phyloP scores from a whole-genome alignment of 2,329 filamentous ascomycete genomes.

The Epichloe coenophiala region DNA sequence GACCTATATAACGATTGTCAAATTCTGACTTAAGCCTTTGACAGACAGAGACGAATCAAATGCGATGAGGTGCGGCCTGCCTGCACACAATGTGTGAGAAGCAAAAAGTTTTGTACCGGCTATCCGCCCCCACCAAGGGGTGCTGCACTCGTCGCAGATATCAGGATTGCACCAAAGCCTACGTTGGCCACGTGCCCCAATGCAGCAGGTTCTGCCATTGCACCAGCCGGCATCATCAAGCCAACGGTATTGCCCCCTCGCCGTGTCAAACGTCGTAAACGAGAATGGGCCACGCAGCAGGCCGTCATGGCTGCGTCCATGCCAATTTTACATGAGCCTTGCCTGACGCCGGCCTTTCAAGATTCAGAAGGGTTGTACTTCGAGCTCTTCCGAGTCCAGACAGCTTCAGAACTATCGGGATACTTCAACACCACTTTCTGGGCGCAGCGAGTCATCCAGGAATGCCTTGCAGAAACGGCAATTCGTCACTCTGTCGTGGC shows the following conservation, averaged over 20 bases:
- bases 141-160: constrained; percentile 30
- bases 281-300: background rate
- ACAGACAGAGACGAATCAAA: constrained; percentile 47
- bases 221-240: constrained; percentile 7
- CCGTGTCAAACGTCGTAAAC: constrained; percentile 12
- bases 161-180: constrained; percentile 37
- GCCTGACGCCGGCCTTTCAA: constrained; percentile 31
- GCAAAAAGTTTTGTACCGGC: constrained; percentile 44
- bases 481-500: constrained; percentile 54
- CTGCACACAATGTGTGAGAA: constrained; percentile 46
- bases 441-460: constrained; percentile 47
- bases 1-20: background rate
- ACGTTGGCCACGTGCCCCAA: constrained; percentile 12
- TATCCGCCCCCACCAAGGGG: constrained; percentile 45
- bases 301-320: constrained; percentile 3
- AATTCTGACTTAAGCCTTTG: background rate
- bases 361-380: constrained; percentile 45
- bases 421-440: constrained; percentile 56
- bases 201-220: constrained; percentile 4
- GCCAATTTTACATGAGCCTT: constrained; percentile 27
- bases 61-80: constrained; percentile 50
- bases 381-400: constrained; percentile 46
- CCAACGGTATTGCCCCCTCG: constrained; percentile 19
- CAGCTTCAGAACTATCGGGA: constrained; percentile 49
- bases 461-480: constrained; percentile 46